Conservation (phyloP, 257 asterid species). For the Euphrasia confusa region DNA sequence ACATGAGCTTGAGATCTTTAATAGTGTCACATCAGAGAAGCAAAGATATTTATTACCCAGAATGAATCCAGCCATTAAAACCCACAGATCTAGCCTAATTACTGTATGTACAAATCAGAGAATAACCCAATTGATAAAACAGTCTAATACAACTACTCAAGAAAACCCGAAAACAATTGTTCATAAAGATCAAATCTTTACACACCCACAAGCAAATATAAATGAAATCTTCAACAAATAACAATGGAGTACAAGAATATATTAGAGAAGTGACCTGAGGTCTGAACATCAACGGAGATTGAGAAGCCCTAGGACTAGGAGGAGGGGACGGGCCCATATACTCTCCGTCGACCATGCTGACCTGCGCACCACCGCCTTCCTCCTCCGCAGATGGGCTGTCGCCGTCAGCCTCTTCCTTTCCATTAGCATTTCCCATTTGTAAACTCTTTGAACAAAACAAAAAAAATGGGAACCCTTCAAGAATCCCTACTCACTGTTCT, state of each 20-base stretch:
- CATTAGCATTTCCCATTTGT: constrained; percentile 75
- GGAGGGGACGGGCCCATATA: constrained; percentile 70
- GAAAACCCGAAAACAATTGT: constrained; percentile 1
- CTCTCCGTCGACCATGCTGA: constrained; percentile 23
- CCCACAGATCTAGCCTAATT: constrained; percentile 33
- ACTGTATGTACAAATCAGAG: constrained; percentile 7
- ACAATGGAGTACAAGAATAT: not conserved
- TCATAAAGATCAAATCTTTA: constrained; percentile 24
- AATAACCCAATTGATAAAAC: constrained; percentile 21
- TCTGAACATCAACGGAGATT: constrained; percentile 65
- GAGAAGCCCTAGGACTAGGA: constrained; percentile 74
- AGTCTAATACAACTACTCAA: constrained; percentile 16
- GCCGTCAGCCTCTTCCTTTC: constrained; percentile 54
- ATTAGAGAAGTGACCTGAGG: constrained; percentile 49
- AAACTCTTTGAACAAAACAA: constrained; percentile 1
- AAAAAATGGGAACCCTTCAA: not conserved
- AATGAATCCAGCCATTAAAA: constrained; percentile 23
- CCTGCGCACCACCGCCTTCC: constrained; percentile 30
- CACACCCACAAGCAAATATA: constrained; percentile 13
- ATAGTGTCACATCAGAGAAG: not conserved
- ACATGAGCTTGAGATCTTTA: constrained; percentile 3
- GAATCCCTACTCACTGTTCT: constrained; percentile 24
- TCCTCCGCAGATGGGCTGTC: constrained; percentile 39
- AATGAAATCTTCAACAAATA: constrained; percentile 4
- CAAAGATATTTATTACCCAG: not conserved